These are phyloP conservation scores for Obelidium mucronatum DNA, from an alignment of 192 early-diverging fungal species.

Conservation along the genomic window DNA sequence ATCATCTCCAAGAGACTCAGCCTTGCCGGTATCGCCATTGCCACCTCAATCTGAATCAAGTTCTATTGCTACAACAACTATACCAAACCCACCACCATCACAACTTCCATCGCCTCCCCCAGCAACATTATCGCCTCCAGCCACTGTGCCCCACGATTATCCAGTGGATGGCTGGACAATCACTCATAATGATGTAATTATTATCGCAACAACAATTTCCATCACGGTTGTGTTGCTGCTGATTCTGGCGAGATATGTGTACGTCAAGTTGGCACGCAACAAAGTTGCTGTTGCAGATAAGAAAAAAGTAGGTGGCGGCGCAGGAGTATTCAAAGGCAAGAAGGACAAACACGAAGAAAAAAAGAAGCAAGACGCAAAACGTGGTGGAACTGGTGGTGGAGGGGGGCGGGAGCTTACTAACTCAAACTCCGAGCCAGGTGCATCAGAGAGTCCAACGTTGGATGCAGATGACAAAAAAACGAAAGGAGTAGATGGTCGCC, in stretches of 20 bases:
- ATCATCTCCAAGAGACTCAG: too few species aligned
- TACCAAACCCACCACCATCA: constrained; percentile 3
- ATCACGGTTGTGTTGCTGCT: background rate
- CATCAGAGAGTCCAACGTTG: too few species aligned
- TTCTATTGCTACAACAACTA: background rate
- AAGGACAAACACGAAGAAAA: background rate
- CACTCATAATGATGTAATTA: background rate
- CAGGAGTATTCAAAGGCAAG: background rate
- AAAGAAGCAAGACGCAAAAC: background rate
- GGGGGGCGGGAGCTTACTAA: background rate
- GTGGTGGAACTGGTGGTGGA: background rate
- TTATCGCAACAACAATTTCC: background rate
- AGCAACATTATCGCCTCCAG: background rate
- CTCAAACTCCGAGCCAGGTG: background rate
- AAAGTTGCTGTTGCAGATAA: background rate
- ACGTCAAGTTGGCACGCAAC: background rate
- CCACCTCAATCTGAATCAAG: background rate
- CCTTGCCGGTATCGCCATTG: background rate
- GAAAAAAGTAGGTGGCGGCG: background rate
- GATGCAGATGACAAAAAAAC: background rate
- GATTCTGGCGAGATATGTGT: background rate
- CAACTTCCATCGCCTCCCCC: background rate
- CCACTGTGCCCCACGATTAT: background rate
- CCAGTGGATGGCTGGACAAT: background rate
- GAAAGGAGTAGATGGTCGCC: background rate